Evolutionary conservation across 1,139 yeast species (phyloP), one percentile per base, ranked within the genome.

Genomic region (Blastobotrys proliferans): DNA sequence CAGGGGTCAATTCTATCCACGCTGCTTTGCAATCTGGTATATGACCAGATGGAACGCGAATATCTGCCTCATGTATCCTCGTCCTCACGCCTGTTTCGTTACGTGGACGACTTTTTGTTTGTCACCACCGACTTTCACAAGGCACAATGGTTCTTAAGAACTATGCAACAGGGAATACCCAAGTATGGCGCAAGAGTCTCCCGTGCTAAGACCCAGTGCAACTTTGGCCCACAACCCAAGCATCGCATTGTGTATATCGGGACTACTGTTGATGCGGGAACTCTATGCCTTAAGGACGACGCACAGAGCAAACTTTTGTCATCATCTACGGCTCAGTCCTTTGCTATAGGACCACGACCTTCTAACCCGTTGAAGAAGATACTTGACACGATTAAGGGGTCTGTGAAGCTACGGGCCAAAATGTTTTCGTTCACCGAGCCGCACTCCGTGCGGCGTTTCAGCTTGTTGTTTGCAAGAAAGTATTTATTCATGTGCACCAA

Each of bases 1-100:
- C 98, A 92, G 63, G 98, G 98, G 0, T 78, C 87, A 6, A 79
- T 83, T 1, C 63, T 90, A 13, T 94, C 95, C 51, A 74, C 86
- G 1, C 67, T 80, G 2, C 69, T 92, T 29, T 88, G 95, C 52
- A 86, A 88, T 52, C 56, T 88, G 4, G 77, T 85, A 0, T 83
- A 84, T 54, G 85, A 83, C 52, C 70, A 74, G 6, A 60, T 90
- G 40, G 75, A 84, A 2, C 69, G 70, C n/a, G 58, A 67, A 6
- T 56, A 69, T 29, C 66, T 74, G n/a, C 58, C 67, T 28, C n/a
- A 2, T 3, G 35, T 13, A 5, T 13, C 43, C 6, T 30, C 41
- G 6, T 41, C 44, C 1, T 67, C 76, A 3, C 49, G 73, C 2
- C 59, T 87, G 0, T 51, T 87, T 9, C 66, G 97, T 44, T 64